A percentile compares a stretch with the other conserved stretches of the same genome.
phyloP scores from a whole-genome alignment of 352 stramenopile species.

The Thraustochytrium striatum region DNA sequence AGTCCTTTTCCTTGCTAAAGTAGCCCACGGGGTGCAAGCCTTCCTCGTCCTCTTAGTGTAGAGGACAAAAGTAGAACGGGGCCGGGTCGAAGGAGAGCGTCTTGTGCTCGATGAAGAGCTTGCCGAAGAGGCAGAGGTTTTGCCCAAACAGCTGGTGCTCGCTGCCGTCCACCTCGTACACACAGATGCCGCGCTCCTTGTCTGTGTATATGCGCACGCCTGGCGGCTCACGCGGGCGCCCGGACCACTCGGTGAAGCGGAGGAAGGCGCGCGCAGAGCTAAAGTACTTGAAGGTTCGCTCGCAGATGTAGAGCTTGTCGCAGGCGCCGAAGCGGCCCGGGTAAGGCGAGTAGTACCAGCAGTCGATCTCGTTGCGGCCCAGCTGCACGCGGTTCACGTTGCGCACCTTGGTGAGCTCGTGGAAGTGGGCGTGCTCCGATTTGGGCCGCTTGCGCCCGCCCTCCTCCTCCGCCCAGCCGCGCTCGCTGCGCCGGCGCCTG shows the following conservation, averaged over 20 bases:
- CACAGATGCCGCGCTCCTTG: conserved; percentile 59
- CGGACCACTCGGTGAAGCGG: conserved; percentile 53
- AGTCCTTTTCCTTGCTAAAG: conserved; percentile 99
- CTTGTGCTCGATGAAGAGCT: conserved; percentile 99
- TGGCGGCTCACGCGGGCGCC: conserved; percentile 60
- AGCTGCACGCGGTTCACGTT: conserved; percentile 80
- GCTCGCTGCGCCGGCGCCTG: background rate
- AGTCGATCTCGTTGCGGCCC: conserved; percentile 72
- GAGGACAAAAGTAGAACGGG: conserved; percentile 98
- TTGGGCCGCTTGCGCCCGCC: conserved; percentile 61
- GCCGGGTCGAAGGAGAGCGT: conserved; percentile 98
- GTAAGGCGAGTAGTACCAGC: conserved; percentile 85
- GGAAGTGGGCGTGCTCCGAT: conserved; percentile 70
- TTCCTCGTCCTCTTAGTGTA: conserved; percentile 84
- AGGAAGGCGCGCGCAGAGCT: conserved; percentile 41
- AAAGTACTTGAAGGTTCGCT: conserved; percentile 81
- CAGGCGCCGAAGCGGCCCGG: conserved; percentile 67
- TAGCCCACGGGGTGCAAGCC: conserved; percentile 73
- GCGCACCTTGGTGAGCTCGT: conserved; percentile 84
- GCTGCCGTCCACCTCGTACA: conserved; percentile 94
- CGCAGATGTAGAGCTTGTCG: conserved; percentile 74
- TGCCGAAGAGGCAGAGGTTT: conserved; percentile 96
- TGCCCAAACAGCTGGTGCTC: conserved; percentile 95
- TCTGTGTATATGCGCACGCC: conserved; percentile 65
- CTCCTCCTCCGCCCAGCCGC: conserved; percentile 2